These are phyloP conservation scores for Crucihimalaya himalaica DNA, from an alignment of 345 rosid genomes.

Conservation along the genomic window DNA sequence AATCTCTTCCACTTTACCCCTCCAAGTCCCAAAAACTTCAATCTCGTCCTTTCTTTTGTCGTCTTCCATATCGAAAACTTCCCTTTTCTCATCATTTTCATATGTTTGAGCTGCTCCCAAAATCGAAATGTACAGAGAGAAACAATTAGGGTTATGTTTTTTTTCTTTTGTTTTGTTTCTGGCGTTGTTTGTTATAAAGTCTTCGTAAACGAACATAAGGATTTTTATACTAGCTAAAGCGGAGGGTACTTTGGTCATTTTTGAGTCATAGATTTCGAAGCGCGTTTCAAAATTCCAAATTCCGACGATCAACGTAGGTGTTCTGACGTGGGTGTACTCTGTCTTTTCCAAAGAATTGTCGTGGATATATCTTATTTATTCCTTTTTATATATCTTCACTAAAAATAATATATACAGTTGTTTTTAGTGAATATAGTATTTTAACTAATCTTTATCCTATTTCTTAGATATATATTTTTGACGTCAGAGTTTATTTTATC, in stretches of 20 bases:
- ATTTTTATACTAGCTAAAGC: background rate
- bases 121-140: background rate
- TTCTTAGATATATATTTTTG: too few relatives aligned
- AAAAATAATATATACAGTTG: background rate
- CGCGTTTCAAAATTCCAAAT: conserved; percentile 14
- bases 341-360: conserved; percentile 18
- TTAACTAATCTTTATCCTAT: background rate
- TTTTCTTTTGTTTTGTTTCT: background rate
- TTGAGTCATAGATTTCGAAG: background rate
- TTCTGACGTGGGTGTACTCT: conserved; percentile 31
- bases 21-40: conserved; percentile 31
- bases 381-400: background rate
- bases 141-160: background rate
- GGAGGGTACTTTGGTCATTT: conserved; percentile 17
- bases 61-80: conserved; percentile 18
- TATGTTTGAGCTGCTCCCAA: background rate
- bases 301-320: conserved; percentile 34
- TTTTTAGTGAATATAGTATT: background rate
- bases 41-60: conserved; percentile 37
- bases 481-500: too few relatives aligned
- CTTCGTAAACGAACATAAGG: background rate
- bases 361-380: background rate
- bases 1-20: conserved; percentile 35
- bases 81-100: conserved; percentile 17
- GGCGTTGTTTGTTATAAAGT: background rate